These are phyloP conservation scores for Pyrenophora seminiperda DNA, from an alignment of 2,329 filamentous ascomycete genomes.

Conservation along the genomic window DNA sequence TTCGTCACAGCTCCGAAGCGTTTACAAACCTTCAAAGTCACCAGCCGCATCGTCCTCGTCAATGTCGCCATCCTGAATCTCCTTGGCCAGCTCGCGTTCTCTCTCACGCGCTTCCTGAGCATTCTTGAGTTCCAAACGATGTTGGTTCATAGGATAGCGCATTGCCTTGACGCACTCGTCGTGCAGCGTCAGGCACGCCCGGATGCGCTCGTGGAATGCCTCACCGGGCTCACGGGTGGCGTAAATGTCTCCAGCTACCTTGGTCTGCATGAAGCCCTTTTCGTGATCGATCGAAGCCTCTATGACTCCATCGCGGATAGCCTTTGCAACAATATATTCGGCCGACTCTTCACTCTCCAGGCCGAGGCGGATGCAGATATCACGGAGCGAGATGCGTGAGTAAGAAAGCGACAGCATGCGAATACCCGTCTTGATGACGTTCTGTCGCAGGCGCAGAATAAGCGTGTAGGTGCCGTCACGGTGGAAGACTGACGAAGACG, in stretches of 20 bases:
- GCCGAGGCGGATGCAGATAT: constrained; percentile 94
- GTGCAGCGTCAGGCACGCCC: constrained; percentile 86
- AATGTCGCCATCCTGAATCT: constrained; percentile 96
- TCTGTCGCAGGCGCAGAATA: constrained; percentile 91
- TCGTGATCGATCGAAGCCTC: constrained; percentile 94
- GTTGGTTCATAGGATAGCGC: constrained; percentile 99
- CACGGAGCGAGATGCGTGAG: constrained; percentile 92
- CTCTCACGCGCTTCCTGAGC: constrained; percentile 97
- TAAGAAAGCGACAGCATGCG: constrained; percentile 99
- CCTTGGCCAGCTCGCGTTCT: constrained; percentile 96
- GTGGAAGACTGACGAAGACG: constrained; percentile 82
- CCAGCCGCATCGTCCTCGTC: constrained; percentile 95
- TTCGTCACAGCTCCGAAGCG: constrained; percentile 1
- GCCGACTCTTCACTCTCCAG: constrained; percentile 95
- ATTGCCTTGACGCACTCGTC: constrained; percentile 99
- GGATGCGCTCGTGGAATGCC: constrained; percentile 96
- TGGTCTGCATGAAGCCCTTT: constrained; percentile 97
- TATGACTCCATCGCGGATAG: constrained; percentile 95
- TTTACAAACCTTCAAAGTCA: constrained; percentile 92
- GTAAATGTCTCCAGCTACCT: constrained; percentile 94
- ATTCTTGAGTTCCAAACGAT: constrained; percentile 94
- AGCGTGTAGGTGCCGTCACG: constrained; percentile 94
- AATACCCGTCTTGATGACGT: constrained; percentile 99
- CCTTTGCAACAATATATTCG: constrained; percentile 99
- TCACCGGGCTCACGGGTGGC: constrained; percentile 94